Conservation (phyloP, 176 grass and related monocot genomes). For the Pontederia paniculata region DNA sequence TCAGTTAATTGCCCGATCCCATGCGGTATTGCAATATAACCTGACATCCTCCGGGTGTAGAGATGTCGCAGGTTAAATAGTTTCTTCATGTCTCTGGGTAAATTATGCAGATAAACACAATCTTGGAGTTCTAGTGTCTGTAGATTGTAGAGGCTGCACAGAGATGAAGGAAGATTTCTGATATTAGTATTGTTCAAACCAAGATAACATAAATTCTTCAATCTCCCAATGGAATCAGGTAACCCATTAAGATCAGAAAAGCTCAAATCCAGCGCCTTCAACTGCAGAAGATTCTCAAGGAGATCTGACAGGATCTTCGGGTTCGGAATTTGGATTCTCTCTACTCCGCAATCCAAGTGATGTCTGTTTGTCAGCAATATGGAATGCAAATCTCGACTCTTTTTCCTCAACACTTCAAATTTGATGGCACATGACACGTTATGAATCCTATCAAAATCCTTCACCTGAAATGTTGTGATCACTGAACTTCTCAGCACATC, state of each 20-base stretch:
- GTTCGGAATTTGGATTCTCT: slow-evolving; percentile 11
- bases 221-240: slow-evolving; percentile 18
- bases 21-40: neutral
- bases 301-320: slow-evolving; percentile 7
- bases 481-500: slow-evolving; percentile 13
- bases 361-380: neutral
- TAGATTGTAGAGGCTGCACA: slow-evolving; percentile 25
- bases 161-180: slow-evolving; percentile 2
- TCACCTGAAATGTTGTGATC: slow-evolving; percentile 5
- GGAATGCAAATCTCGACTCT: too few species aligned
- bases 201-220: neutral
- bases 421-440: slow-evolving; percentile 3
- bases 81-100: slow-evolving; percentile 22
- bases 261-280: slow-evolving; percentile 29
- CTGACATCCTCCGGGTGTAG: neutral
- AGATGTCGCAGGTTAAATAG: slow-evolving; percentile 36
- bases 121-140: slow-evolving; percentile 27
- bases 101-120: slow-evolving; percentile 21
- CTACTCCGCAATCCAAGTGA: neutral
- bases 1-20: slow-evolving; percentile 6
- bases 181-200: slow-evolving; percentile 21
- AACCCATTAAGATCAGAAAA: slow-evolving; percentile 20
- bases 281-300: slow-evolving; percentile 8
- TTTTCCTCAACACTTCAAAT: too few species aligned
- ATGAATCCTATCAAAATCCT: neutral